Evolutionary conservation across 2,329 filamentous ascomycete species (phyloP).

Genomic region (Ophiostoma angusticollis): DNA sequence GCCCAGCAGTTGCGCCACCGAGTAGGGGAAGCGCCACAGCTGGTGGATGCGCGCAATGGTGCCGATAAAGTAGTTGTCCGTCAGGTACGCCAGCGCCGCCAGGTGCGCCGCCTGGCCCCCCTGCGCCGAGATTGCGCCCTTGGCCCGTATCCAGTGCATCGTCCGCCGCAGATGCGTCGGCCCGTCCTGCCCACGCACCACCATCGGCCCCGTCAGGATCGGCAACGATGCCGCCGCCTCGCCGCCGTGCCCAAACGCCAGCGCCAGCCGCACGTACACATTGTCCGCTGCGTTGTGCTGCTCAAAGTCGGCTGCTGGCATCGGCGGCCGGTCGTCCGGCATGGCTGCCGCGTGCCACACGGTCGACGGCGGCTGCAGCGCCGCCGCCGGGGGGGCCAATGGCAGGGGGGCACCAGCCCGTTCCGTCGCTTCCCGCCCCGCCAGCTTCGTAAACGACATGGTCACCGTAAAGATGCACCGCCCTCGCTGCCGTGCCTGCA

Average conservation of each 20-base stretch:
- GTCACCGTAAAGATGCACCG: constrained; percentile 92
- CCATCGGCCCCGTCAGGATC: constrained; percentile 33
- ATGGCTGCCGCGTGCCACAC: constrained; percentile 7
- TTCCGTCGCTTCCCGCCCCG: constrained; percentile 32
- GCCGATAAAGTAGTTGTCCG: constrained; percentile 85
- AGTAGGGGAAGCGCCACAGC: constrained; percentile 54
- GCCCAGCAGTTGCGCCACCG: constrained; percentile 35
- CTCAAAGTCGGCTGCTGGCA: constrained; percentile 23
- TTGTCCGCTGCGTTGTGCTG: not conserved
- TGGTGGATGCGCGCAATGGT: constrained; percentile 72
- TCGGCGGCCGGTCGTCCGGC: constrained; percentile 13
- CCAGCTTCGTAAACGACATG: constrained; percentile 67
- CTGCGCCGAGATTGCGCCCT: constrained; percentile 55
- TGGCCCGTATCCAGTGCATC: constrained; percentile 61
- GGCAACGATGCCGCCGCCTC: constrained; percentile 23
- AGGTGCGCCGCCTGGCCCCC: constrained; percentile 74
- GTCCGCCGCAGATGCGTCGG: constrained; percentile 54
- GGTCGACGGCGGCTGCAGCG: constrained; percentile 39
- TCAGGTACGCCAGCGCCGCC: constrained; percentile 83
- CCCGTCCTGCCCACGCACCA: constrained; percentile 24
- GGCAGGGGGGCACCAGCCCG: no score
- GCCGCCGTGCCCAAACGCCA: not conserved
- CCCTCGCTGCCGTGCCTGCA: constrained; percentile 85
- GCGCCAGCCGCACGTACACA: constrained; percentile 1
- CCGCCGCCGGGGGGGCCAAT: constrained; percentile 52